Base-by-base conservation (phyloP, 805 yeast genomes). In the Blastobotrys attinorum region DNA sequence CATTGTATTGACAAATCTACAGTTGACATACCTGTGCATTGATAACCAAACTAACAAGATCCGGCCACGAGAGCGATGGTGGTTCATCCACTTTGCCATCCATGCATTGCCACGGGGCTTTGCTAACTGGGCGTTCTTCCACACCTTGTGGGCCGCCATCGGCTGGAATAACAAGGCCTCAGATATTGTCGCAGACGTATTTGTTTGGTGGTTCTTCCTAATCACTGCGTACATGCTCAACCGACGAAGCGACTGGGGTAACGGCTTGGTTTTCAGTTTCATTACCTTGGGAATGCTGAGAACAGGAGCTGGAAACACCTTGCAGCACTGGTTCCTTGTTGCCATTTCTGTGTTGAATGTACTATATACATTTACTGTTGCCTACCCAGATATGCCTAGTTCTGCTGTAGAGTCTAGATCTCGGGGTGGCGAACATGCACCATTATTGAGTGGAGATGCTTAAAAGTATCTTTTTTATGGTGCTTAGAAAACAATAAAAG, bases 141-240 rank as follows among this genome's bases (percentile, higher is more conserved):
- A 95, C 95, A 83, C 82, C 57, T 94, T 94, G 37, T 88, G 94
- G 1, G 81, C 81, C 22, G 73, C 73, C 44, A 72, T 74, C 53
- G 60, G 67, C 21, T 23, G 44, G 21, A 15, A 16, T 16, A 49
- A 50, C 47, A 60, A 81, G n/a, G 63, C 74, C 17, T 78, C 86
- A 13, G 71, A 94, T 47, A 63, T 85, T 40, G 48, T 84, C 18
- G 85, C 90, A 42, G 84, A 85, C 60, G 60, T 84, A 27, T 69
- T 82, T 50, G 75, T 85, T 56, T 86, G 95, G 95, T 80, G 77
- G 58, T 81, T 82, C 64, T 67, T 85, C 50, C 47, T 83, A 31
- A 75, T 79, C 37, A 90, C 94, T 15, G 66, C 67, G 17, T 61
- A 73, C 46, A 71, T 79, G 56, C 57, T 85, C 51, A 62, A 75